Base-by-base conservation (phyloP, 2,329 filamentous ascomycete species). In the Clonostachys byssicola region DNA sequence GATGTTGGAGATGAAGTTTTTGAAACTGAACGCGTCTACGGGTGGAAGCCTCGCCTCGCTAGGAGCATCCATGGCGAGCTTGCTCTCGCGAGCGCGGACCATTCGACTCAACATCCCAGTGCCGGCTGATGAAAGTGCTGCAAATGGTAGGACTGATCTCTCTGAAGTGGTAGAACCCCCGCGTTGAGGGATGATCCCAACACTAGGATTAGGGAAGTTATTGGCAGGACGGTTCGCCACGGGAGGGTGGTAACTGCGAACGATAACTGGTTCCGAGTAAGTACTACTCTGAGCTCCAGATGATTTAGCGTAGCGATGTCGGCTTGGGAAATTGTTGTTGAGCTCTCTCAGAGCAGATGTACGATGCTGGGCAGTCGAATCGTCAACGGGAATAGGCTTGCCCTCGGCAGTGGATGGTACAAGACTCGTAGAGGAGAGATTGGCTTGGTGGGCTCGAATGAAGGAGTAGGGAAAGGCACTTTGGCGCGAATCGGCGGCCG, bases 261-360 rank as follows among this genome's bases (percentile, higher is more conserved):
- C 82, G 38, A 85, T 77, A 48, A 85, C 80, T n/a, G 82, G 82
- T 51, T 84, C 80, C 4, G 78, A 83, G 57, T 81, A 83, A 38
- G 80, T 83, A 53, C 71, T 79, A 62, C 67, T 80, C 56, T 76
- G 71, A 16, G 80, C 73, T 12, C 76, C 75, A 12, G 75, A 74
- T 20, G 77, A 78, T 60, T 80, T 78, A 49, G 76, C 68, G 67
- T 78, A 80, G 52, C 72, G 75, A 58, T 78, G 78, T 41, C 75
- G 73, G 44, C 75, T 78, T 6, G 79, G 77, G 49, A 78, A 80
- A 54, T 74, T 75, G 56, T 66, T 73, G 62, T 80, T 84, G 50
- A 84, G 68, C 59, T 82, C 77, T 47, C 80, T 77, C 45, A 85
- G 66, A 42, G 80, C 78, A 16, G 76, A 77, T n/a, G 79, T 83